Conservation (phyloP, 192 early-diverging fungal species). For the Rhizophagus clarus region DNA sequence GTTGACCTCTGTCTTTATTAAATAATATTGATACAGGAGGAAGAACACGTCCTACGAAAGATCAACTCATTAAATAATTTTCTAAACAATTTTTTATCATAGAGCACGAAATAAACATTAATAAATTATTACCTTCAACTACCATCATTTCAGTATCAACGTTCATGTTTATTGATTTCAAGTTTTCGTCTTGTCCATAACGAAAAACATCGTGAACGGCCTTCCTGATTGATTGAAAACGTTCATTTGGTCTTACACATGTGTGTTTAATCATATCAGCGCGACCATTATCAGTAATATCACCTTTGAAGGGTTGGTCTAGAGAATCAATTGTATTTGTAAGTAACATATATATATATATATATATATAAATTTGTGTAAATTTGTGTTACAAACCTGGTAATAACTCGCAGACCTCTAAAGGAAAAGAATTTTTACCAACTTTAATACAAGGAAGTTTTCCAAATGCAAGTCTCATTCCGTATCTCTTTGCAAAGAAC, state of each 20-base stretch:
- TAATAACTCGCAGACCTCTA: background rate
- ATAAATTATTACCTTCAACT: background rate
- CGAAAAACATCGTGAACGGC: background rate
- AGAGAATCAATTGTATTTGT: background rate
- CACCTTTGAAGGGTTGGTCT: background rate
- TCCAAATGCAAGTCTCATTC: background rate
- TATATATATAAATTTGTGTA: too few species aligned
- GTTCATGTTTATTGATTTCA: background rate
- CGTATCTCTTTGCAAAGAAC: background rate
- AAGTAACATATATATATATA: too few species aligned
- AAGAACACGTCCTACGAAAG: background rate
- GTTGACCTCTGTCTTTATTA: background rate
- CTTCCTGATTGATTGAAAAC: background rate
- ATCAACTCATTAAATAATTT: background rate
- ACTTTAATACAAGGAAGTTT: background rate
- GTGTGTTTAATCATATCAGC: background rate
- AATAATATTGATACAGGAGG: background rate
- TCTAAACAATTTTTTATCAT: background rate
- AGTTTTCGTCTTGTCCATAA: background rate
- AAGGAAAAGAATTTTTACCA: background rate
- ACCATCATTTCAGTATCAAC: background rate
- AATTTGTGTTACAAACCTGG: background rate
- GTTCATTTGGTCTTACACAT: background rate
- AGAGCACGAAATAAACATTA: background rate
- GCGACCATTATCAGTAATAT: background rate